Percentiles rank a stretch among this genome's conserved stretches.
phyloP scores from a whole-genome alignment of 2,329 filamentous ascomycete genomes.

The Rutstroemia sp. region DNA sequence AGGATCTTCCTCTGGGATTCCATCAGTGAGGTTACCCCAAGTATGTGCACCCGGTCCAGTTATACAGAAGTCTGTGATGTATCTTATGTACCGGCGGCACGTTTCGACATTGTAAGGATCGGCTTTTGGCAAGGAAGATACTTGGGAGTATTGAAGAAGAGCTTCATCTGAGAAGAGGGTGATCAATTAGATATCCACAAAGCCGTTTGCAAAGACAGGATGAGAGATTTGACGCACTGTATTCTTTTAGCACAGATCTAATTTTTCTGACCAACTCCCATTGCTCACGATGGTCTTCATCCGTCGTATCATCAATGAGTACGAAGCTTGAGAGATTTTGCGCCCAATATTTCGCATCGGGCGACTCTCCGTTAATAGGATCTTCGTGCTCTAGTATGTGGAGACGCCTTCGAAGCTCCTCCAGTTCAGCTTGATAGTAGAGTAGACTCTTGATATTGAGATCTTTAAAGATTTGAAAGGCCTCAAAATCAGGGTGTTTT shows the following conservation, averaged over 20 bases:
- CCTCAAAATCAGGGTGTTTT: slow-evolving; percentile 10
- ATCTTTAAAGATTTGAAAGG: slow-evolving; percentile 14
- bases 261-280: slow-evolving; percentile 11
- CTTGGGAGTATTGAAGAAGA: slow-evolving; percentile 11
- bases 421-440: slow-evolving; percentile 17
- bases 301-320: background rate
- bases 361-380: background rate
- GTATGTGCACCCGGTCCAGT: background rate
- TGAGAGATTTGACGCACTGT: slow-evolving; percentile 8
- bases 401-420: slow-evolving; percentile 1
- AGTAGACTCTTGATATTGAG: slow-evolving; percentile 17
- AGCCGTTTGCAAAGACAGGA: background rate
- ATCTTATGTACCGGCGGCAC: background rate
- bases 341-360: background rate
- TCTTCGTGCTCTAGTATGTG: slow-evolving; percentile 13
- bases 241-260: slow-evolving; percentile 12
- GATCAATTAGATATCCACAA: background rate
- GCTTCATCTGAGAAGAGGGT: slow-evolving; percentile 10
- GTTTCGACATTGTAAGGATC: slow-evolving; percentile 13
- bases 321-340: background rate
- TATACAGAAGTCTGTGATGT: background rate
- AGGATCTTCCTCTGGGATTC: background rate
- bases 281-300: slow-evolving; percentile 5
- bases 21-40: slow-evolving; percentile 1
- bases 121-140: slow-evolving; percentile 9